phyloP scores from a whole-genome alignment of 345 rosid genomes.

The Viola odorata region DNA sequence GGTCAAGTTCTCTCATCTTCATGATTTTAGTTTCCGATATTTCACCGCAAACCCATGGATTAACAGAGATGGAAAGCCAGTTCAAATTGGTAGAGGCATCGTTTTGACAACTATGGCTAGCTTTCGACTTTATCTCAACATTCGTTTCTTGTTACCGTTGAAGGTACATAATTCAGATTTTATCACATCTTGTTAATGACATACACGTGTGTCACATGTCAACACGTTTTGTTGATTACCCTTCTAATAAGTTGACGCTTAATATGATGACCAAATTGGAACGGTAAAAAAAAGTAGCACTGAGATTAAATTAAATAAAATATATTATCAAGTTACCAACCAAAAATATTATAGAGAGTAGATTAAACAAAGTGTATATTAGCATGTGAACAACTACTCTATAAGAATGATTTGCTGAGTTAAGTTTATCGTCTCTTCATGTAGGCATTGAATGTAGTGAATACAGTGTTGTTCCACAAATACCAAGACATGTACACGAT shows the following conservation, averaged over 20 bases:
- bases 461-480: constrained; percentile 9
- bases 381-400: too few species aligned
- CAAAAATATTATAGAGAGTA: too few species aligned
- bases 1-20: neutral
- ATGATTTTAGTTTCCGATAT: neutral
- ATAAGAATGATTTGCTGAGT: too few species aligned
- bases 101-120: neutral
- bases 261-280: too few species aligned
- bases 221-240: too few species aligned
- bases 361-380: too few species aligned
- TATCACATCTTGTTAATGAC: neutral
- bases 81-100: neutral
- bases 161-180: constrained; percentile 10
- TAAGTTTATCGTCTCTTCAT: neutral
- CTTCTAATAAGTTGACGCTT: too few species aligned
- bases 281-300: too few species aligned
- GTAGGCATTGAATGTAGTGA: neutral
- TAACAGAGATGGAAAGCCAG: constrained; percentile 4
- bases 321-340: too few species aligned
- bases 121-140: constrained; percentile 7
- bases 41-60: constrained; percentile 16
- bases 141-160: constrained; percentile 5
- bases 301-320: too few species aligned
- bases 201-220: neutral
- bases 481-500: constrained; percentile 5